Conservation (phyloP, 805 yeast species). For the Maudiozyma barnettii region DNA sequence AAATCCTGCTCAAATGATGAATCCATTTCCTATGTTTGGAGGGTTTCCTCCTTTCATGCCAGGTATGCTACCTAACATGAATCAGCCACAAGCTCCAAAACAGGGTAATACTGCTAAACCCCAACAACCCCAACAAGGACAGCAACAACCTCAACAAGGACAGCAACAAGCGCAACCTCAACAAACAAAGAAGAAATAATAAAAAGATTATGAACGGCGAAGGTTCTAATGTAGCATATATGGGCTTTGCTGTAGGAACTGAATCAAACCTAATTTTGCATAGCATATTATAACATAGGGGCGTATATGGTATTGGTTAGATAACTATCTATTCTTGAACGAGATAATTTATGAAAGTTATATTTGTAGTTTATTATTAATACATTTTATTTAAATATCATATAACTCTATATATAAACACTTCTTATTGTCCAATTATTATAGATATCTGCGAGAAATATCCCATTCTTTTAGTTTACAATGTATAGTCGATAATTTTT, state of each 20-base stretch:
- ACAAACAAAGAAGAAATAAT: not conserved
- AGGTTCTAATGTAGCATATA: too few relatives aligned
- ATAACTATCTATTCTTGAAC: too few relatives aligned
- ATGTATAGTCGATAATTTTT: conserved; percentile 22
- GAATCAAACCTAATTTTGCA: too few relatives aligned
- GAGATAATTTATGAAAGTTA: too few relatives aligned
- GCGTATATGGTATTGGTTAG: too few relatives aligned
- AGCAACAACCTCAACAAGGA: not conserved
- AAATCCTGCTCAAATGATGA: conserved; percentile 3
- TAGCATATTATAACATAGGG: too few relatives aligned
- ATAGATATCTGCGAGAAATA: not conserved
- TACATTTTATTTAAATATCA: not conserved
- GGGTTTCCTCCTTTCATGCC: conserved; percentile 30
- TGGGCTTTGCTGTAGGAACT: too few relatives aligned
- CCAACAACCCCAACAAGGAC: not conserved
- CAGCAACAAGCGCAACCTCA: not conserved
- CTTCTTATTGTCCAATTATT: conserved; percentile 1
- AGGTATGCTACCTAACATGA: conserved; percentile 33
- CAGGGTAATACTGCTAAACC: not conserved
- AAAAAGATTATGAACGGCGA: too few relatives aligned
- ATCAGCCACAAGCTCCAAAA: conserved; percentile 13
- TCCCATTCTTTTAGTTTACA: not conserved
- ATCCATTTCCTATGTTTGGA: conserved; percentile 30
- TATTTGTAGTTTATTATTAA: not conserved
- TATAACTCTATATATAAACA: not conserved